phyloP scores from a whole-genome alignment of 208 protist species.

The Ichthyophonus hoferi region DNA sequence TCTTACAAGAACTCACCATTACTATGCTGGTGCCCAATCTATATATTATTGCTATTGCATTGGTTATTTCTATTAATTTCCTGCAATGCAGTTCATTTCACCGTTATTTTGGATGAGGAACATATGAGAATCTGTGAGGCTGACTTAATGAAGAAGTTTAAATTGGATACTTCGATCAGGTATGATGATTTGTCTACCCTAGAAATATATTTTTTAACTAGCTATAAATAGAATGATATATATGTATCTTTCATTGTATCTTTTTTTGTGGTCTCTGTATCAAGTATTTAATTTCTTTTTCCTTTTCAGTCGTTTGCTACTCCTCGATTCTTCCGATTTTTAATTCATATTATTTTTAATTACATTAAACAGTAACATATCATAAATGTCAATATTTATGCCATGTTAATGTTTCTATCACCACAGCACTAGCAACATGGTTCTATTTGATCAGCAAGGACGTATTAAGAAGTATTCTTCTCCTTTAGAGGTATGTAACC shows the following conservation, averaged over 20 bases:
- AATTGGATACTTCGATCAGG: constrained; percentile 25
- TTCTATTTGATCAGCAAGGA: constrained; percentile 88
- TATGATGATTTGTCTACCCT: too few species aligned
- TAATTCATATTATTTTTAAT: neutral
- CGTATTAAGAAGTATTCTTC: constrained; percentile 84
- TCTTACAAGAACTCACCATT: too few species aligned
- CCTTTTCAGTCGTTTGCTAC: neutral
- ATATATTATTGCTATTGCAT: too few species aligned
- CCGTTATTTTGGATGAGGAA: constrained; percentile 24
- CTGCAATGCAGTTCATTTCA: constrained; percentile 42
- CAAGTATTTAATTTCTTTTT: neutral
- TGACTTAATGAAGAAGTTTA: constrained; percentile 39
- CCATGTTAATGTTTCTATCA: too few species aligned
- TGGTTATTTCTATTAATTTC: too few species aligned
- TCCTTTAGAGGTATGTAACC: neutral
- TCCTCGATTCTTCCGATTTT: neutral
- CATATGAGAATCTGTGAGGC: constrained; percentile 30
- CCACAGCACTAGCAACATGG: constrained; percentile 87
- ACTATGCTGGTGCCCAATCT: too few species aligned
- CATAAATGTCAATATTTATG: too few species aligned
- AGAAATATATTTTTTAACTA: too few species aligned
- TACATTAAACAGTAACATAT: too few species aligned
- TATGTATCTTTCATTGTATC: too few species aligned
- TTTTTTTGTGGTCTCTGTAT: neutral
- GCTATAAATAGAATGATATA: too few species aligned